Conservation (phyloP, 208 protist genomes). For the Trichomonas gallinae region DNA sequence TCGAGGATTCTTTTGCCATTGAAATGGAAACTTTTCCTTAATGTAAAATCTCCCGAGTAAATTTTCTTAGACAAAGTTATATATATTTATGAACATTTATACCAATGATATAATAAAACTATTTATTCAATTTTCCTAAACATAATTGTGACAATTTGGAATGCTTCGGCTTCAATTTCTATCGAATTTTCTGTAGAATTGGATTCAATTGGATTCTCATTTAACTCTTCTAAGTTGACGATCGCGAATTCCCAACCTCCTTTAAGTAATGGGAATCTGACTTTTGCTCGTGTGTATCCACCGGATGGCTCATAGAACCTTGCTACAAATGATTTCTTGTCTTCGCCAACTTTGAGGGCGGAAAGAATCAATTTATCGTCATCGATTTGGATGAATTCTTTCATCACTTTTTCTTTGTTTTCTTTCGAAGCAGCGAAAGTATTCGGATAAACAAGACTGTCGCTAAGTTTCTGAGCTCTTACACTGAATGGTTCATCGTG, state of each 20-base stretch:
- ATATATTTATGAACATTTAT: no score
- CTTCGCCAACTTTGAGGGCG: neutral
- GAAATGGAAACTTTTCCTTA: no score
- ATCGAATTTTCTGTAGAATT: neutral
- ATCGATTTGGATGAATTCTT: neutral
- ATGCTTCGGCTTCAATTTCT: neutral
- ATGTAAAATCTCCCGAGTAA: no score
- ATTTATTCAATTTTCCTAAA: neutral
- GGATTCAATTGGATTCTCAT: neutral
- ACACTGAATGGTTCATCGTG: neutral
- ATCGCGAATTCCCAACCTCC: neutral
- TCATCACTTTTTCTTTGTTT: neutral
- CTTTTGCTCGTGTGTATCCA: neutral
- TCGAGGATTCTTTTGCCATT: no score
- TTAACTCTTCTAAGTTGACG: neutral
- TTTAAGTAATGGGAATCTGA: neutral
- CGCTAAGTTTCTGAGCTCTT: neutral
- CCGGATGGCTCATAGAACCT: neutral
- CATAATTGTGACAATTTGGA: neutral
- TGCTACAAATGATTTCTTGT: neutral
- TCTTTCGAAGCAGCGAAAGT: neutral
- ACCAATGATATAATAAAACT: no score
- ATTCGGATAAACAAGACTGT: neutral
- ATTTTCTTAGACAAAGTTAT: no score
- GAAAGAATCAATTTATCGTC: neutral